A percentile compares a stretch with the other conserved stretches of the same genome.
phyloP scores from a whole-genome alignment of 495 filamentous ascomycete species.

The Bryoglossum gracile region DNA sequence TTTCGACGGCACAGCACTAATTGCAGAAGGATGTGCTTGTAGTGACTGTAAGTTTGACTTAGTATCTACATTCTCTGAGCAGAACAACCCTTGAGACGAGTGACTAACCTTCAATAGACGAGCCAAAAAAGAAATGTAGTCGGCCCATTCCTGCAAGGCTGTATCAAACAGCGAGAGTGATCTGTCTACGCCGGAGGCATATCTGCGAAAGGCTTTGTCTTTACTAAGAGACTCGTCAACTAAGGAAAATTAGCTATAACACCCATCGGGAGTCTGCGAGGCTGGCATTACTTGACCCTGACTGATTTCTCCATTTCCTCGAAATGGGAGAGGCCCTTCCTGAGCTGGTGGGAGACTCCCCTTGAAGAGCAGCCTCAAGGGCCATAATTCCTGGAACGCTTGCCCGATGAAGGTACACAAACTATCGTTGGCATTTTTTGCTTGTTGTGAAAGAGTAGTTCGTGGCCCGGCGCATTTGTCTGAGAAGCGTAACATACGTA shows the following conservation, averaged over 20 bases:
- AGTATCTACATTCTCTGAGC: background rate
- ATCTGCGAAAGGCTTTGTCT: conserved; percentile 87
- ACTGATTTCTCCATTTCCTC: conserved; percentile 50
- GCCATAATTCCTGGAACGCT: conserved; percentile 20
- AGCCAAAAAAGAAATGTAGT: conserved; percentile 96
- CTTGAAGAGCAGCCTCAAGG: conserved; percentile 62
- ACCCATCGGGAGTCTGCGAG: too few species aligned
- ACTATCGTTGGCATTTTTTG: conserved; percentile 12
- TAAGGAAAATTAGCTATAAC: too few species aligned
- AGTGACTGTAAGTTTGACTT: conserved; percentile 54
- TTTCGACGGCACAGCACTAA: conserved; percentile 74
- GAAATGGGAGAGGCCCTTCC: conserved; percentile 63
- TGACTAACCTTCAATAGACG: conserved; percentile 73
- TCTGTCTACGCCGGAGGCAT: conserved; percentile 81
- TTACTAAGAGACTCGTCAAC: conserved; percentile 62
- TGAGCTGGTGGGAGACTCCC: conserved; percentile 69
- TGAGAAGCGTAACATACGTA: background rate
- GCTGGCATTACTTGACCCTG: conserved; percentile 37
- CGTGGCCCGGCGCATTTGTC: background rate
- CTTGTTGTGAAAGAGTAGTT: background rate
- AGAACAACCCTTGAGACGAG: background rate
- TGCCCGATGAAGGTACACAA: background rate
- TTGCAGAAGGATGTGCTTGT: conserved; percentile 67
- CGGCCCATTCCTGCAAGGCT: conserved; percentile 94
- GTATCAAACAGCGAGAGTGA: conserved; percentile 88